Evolutionary conservation across 495 filamentous ascomycete genomes (phyloP).

Genomic region (Bathelium albidoporum): DNA sequence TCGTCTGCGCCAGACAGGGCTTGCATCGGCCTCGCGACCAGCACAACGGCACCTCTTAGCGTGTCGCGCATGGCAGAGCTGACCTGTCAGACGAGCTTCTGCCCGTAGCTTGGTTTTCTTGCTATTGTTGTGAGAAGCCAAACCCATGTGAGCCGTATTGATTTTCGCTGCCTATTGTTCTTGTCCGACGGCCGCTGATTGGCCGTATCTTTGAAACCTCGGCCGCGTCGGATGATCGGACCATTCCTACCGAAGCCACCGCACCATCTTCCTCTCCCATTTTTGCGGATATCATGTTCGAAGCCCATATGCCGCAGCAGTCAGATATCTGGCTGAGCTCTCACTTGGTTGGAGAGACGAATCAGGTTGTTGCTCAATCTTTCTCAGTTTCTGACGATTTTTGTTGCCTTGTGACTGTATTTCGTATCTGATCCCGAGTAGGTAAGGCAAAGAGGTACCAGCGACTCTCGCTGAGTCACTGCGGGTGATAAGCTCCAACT

Average conservation of each 20-base stretch:
- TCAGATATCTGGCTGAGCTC: too few relatives aligned
- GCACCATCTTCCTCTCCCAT: too few relatives aligned
- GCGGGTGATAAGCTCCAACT: neutral
- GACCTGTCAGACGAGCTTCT: too few relatives aligned
- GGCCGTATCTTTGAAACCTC: neutral
- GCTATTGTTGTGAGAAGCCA: slow-evolving; percentile 1
- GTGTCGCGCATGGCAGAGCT: too few relatives aligned
- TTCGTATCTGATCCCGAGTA: too few relatives aligned
- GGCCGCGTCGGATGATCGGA: too few relatives aligned
- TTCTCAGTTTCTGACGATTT: neutral
- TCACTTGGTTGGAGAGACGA: too few relatives aligned
- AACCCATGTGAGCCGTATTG: neutral
- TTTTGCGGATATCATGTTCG: too few relatives aligned
- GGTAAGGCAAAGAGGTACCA: too few relatives aligned
- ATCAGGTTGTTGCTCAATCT: too few relatives aligned
- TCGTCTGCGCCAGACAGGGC: neutral
- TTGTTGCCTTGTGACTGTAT: too few relatives aligned
- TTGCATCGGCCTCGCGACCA: neutral
- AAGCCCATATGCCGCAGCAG: too few relatives aligned
- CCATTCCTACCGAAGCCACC: neutral
- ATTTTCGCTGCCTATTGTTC: neutral
- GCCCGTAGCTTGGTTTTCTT: neutral
- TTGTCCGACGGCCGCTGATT: neutral
- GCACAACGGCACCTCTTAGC: neutral
- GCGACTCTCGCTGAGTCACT: neutral